Evolutionary conservation across 495 filamentous ascomycete species (phyloP).

Genomic region (Xylaria castorea): DNA sequence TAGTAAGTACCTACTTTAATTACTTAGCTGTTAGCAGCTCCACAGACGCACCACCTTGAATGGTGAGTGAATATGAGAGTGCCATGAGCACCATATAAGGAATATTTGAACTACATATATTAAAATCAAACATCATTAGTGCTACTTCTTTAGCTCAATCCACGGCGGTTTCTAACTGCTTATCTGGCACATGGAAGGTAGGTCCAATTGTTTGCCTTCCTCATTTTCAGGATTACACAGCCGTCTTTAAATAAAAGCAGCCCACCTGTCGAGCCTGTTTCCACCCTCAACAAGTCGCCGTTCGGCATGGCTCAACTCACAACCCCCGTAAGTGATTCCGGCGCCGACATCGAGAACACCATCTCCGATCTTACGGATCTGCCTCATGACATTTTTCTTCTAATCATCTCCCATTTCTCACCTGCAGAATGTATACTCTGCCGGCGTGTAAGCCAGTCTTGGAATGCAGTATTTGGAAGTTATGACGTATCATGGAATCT

Average conservation of each 20-base stretch:
- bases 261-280: background rate
- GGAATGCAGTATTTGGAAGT: conserved; percentile 62
- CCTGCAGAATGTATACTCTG: conserved; percentile 60
- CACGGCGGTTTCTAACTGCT: background rate
- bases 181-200: background rate
- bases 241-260: background rate
- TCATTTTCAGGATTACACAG: background rate
- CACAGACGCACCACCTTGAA: background rate
- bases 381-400: conserved; percentile 60
- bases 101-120: background rate
- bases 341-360: background rate
- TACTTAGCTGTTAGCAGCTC: background rate
- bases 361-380: conserved; percentile 54
- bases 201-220: background rate
- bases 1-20: background rate
- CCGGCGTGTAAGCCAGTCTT: conserved; percentile 62
- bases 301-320: background rate
- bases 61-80: background rate
- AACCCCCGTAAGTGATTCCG: background rate
- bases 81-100: background rate
- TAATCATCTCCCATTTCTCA: conserved; percentile 58
- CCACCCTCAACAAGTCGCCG: background rate
- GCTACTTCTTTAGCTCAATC: background rate
- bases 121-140: background rate
- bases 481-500: conserved; percentile 52